These are phyloP conservation scores for Passalora sequoiae DNA, from an alignment of 2,329 filamentous ascomycete species.

Conservation along the genomic window DNA sequence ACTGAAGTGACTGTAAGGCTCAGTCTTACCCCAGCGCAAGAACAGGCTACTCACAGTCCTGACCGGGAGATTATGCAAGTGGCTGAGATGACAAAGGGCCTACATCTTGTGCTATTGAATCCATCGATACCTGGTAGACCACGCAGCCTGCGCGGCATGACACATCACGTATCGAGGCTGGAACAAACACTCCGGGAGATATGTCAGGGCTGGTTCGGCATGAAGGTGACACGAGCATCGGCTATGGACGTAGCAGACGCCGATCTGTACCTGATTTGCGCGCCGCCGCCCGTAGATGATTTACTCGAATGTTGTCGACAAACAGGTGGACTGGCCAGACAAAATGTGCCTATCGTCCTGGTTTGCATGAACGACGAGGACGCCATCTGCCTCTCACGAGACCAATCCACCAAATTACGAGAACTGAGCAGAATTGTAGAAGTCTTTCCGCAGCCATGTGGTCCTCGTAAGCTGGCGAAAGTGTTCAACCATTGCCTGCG, in stretches of 20 bases:
- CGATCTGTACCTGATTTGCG: constrained; percentile 23
- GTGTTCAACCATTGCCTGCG: constrained; percentile 32
- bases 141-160: constrained; percentile 1
- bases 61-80: constrained; percentile 15
- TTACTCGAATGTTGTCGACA: constrained; percentile 12
- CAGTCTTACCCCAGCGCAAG: constrained; percentile 13
- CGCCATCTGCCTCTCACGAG: constrained; percentile 22
- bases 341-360: constrained; percentile 30
- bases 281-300: constrained; percentile 22
- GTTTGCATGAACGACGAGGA: constrained; percentile 35
- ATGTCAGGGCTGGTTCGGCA: constrained; percentile 23
- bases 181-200: constrained; percentile 20
- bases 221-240: constrained; percentile 16
- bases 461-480: constrained; percentile 38
- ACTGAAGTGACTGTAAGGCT: constrained; percentile 16
- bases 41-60: constrained; percentile 1
- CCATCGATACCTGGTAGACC: not conserved
- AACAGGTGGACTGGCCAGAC: not conserved
- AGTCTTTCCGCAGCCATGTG: constrained; percentile 36
- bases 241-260: constrained; percentile 18
- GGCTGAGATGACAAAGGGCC: constrained; percentile 13
- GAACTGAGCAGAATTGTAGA: constrained; percentile 28
- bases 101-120: constrained; percentile 23
- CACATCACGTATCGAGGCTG: constrained; percentile 16
- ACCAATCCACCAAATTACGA: constrained; percentile 16